Conservation (phyloP, 768 basidiomycete genomes). For the Cyclocybe aegerita region DNA sequence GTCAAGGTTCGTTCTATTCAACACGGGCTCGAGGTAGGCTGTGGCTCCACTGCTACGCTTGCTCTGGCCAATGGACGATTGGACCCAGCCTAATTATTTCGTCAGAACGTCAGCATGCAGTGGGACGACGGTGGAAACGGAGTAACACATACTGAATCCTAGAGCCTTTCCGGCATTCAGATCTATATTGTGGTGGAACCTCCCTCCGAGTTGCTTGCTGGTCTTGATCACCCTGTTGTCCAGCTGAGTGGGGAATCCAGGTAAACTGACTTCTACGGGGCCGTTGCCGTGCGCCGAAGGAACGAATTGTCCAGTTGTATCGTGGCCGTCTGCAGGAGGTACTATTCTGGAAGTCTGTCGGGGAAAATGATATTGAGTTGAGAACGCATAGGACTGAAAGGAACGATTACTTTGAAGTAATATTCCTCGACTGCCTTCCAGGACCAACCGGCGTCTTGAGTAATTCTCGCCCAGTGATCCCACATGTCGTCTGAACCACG, state of each 20-base stretch:
- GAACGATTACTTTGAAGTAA: conserved; percentile 17
- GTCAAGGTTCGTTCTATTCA: conserved; percentile 7
- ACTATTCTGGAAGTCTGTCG: conserved; percentile 25
- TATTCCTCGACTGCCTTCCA: conserved; percentile 22
- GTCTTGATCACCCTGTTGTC: conserved; percentile 23
- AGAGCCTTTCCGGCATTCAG: conserved; percentile 5
- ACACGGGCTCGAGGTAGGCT: conserved; percentile 2
- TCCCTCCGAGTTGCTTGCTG: conserved; percentile 16
- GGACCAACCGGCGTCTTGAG: conserved; percentile 47
- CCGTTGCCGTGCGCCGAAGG: conserved; percentile 25
- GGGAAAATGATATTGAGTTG: not conserved
- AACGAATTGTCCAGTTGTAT: conserved; percentile 27
- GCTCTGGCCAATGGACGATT: conserved; percentile 2
- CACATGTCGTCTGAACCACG: conserved; percentile 41
- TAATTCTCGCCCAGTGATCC: conserved; percentile 47
- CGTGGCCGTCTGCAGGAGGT: conserved; percentile 25
- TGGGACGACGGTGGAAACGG: not conserved
- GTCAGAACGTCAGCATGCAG: not conserved
- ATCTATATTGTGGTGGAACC: conserved; percentile 30
- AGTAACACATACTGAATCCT: conserved; percentile 3
- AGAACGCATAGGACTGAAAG: not conserved
- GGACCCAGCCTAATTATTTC: not conserved
- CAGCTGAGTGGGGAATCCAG: conserved; percentile 16
- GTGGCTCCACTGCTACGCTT: conserved; percentile 6
- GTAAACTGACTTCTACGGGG: conserved; percentile 18